Base-by-base conservation (phyloP, 345 rosid genomes). In the Ceriops zippeliana region DNA sequence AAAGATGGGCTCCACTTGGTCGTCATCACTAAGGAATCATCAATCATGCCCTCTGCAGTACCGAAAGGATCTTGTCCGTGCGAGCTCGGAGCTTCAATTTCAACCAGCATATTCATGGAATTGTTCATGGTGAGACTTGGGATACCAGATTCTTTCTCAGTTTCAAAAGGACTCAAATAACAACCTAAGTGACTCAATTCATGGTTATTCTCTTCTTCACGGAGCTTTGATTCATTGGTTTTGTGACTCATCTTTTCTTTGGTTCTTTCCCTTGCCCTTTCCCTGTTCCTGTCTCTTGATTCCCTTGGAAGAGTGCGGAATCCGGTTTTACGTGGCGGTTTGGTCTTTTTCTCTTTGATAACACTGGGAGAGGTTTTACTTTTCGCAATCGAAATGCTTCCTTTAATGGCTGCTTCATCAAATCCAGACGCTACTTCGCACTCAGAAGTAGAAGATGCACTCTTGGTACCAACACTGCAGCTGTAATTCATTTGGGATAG, bases 211-310 rank as follows among this genome's bases (percentile, higher is more conserved):
- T 26, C 61, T 17, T 59, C 66, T 31, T 72, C 66, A 38, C 38
- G 27, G 32, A 6, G 70, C 54, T 66, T 70, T 1, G 74, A 61
- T 67, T 59, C 80, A 22, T 73, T 66, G 5, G 58, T 57, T 60
- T 72, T 66, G 69, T 60, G 68, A 42, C 38, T 61, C 65, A 30
- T 26, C 78, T 89, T 87, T 56, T 75, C 83, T 21, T 34, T 73
- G 6, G 97, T 86, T 74, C 97, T 83, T 63, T 82, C 86, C 63
- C 84, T 89, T 13, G 97, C 97, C 67, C 91, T 77, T 17, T 73
- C 92, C 72, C 97, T 84, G 19, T 92, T 96, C 78, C 78, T 84
- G 5, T 65, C 82, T 64, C 97, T 83, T 2, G 59, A 73, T 31
- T 87, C 95, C 72, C 73, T 87, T 6, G 87, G 69, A 21, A 61